phyloP scores from a whole-genome alignment of 148 eudicot species.

The Rhododendron vialii region DNA sequence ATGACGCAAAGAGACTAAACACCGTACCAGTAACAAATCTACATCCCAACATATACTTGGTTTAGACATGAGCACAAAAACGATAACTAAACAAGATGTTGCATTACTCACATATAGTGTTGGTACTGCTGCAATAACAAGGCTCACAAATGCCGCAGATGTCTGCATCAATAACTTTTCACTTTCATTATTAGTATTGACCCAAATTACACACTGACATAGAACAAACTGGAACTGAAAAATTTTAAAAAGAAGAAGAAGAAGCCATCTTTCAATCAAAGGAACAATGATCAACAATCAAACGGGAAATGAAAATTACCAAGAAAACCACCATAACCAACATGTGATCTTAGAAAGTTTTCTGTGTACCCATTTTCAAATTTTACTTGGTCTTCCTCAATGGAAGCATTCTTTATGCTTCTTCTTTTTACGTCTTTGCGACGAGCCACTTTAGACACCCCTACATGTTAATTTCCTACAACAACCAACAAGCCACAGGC shows the following conservation, averaged over 20 bases:
- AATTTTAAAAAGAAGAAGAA: neutral
- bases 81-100: neutral
- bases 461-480: neutral
- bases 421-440: neutral
- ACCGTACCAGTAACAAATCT: neutral
- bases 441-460: neutral
- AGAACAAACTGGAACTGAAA: neutral
- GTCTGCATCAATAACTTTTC: slow-evolving; percentile 47
- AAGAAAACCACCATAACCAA: neutral
- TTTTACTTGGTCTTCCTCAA: neutral
- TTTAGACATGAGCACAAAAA: neutral
- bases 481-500: neutral
- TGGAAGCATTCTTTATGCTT: neutral
- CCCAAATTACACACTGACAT: neutral
- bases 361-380: neutral
- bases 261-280: neutral
- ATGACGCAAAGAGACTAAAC: neutral
- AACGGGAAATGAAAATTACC: neutral
- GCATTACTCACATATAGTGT: slow-evolving; percentile 55
- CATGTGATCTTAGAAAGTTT: neutral
- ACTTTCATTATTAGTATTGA: neutral
- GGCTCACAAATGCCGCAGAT: slow-evolving; percentile 55
- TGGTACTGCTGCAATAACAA: slow-evolving; percentile 75
- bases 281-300: neutral
- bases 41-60: neutral